Percentiles rank a stretch among this genome's conserved stretches.
These are phyloP conservation scores for Tetrahymena elliotti DNA, from an alignment of 73 alveolate species.

Conservation along the genomic window DNA sequence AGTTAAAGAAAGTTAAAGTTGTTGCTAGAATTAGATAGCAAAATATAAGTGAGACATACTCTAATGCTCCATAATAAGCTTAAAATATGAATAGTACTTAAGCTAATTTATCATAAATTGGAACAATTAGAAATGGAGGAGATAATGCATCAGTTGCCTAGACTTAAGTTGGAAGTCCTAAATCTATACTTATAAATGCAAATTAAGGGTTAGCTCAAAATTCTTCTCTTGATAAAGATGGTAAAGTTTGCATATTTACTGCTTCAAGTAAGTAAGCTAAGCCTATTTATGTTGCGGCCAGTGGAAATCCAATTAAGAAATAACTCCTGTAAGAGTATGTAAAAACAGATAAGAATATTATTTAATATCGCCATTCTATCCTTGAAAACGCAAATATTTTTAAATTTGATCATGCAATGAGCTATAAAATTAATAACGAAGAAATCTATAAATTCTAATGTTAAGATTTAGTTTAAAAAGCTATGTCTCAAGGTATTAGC, in stretches of 20 bases:
- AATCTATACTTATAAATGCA: neutral
- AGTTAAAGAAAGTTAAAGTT: neutral
- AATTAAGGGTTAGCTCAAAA: neutral
- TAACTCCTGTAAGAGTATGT: neutral
- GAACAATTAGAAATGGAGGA: neutral
- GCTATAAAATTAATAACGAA: neutral
- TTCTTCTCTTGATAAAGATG: neutral
- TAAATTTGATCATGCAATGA: neutral
- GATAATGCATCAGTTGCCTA: neutral
- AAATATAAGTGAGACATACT: neutral
- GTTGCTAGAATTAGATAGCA: neutral
- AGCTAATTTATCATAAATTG: neutral
- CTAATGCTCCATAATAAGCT: neutral
- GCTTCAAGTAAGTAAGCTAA: neutral
- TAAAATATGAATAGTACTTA: neutral
- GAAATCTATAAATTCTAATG: neutral
- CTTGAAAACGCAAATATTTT: neutral
- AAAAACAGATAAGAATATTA: neutral
- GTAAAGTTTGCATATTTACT: neutral
- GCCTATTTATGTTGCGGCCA: neutral
- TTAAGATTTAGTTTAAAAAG: neutral
- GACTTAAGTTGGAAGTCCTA: neutral
- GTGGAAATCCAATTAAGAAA: neutral
- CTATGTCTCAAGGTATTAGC: neutral
- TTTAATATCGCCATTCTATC: neutral